These are phyloP conservation scores for Crassisporium funariophilum DNA, from an alignment of 768 basidiomycete genomes.

Conservation along the genomic window DNA sequence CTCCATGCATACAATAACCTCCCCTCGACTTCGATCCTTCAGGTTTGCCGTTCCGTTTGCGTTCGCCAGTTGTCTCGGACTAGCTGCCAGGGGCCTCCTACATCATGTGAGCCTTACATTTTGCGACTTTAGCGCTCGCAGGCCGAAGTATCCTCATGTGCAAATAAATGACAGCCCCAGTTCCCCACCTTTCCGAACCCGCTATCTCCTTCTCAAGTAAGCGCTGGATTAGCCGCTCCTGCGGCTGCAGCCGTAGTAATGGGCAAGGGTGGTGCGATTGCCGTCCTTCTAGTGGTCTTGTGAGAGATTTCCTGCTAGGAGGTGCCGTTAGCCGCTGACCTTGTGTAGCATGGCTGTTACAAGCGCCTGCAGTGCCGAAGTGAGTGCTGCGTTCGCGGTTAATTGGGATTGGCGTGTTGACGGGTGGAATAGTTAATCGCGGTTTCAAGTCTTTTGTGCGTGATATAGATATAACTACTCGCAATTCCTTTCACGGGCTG, in stretches of 20 bases:
- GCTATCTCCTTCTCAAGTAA: conserved; percentile 36
- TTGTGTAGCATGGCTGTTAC: conserved; percentile 47
- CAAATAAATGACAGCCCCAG: conserved; percentile 34
- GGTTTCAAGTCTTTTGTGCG: conserved; percentile 45
- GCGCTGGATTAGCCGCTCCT: conserved; percentile 45
- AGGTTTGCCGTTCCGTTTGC: conserved; percentile 55
- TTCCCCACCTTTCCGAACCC: conserved; percentile 57
- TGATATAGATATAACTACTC: conserved; percentile 3
- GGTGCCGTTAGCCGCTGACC: not conserved
- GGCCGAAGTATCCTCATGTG: not conserved
- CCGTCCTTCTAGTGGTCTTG: conserved; percentile 44
- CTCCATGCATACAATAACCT: not conserved
- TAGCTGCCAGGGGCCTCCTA: conserved; percentile 40
- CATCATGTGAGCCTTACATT: conserved; percentile 26
- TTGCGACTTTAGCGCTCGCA: conserved; percentile 1
- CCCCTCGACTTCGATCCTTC: too few species aligned
- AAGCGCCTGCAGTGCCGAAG: conserved; percentile 43
- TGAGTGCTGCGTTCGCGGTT: conserved; percentile 2
- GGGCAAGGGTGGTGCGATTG: conserved; percentile 45
- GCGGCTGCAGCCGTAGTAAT: conserved; percentile 47
- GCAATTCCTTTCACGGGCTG: conserved; percentile 1
- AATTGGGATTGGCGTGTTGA: not conserved
- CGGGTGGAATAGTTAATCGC: conserved; percentile 38
- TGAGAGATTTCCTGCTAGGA: conserved; percentile 6
- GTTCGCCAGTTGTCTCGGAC: conserved; percentile 49